Evolutionary conservation across 768 basidiomycete species (phyloP).

Genomic region (Amanita polypyramis): DNA sequence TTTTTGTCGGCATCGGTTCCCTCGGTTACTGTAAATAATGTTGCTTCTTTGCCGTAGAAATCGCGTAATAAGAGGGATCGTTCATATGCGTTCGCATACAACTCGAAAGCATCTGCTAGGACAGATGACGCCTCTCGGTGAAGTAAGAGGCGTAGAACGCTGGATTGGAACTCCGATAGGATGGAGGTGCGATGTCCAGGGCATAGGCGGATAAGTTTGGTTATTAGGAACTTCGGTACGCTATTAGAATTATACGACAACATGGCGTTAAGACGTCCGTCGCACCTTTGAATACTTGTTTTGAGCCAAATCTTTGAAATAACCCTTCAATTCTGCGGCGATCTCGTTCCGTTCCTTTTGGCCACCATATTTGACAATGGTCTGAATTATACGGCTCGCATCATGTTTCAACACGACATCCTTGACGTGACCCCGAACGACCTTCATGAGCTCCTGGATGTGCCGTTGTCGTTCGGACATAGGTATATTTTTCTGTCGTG

Average conservation of each 20-base stretch:
- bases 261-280: background rate
- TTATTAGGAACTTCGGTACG: conserved; percentile 55
- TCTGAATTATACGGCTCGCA: conserved; percentile 79
- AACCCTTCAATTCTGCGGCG: conserved; percentile 74
- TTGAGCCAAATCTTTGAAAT: conserved; percentile 67
- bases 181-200: conserved; percentile 68
- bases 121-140: conserved; percentile 80
- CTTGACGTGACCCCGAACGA: conserved; percentile 71
- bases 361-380: conserved; percentile 71
- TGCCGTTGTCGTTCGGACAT: conserved; percentile 66
- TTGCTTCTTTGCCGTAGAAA: conserved; percentile 85
- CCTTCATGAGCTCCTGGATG: conserved; percentile 60
- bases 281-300: conserved; percentile 84
- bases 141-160: conserved; percentile 66
- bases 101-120: conserved; percentile 81
- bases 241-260: background rate
- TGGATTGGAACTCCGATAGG: conserved; percentile 66
- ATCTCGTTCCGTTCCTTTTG: conserved; percentile 71
- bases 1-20: conserved; percentile 58
- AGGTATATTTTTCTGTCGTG: conserved; percentile 61
- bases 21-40: conserved; percentile 44
- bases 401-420: conserved; percentile 90
- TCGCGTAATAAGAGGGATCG: conserved; percentile 71
- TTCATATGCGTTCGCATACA: conserved; percentile 80
- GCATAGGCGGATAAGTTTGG: conserved; percentile 70